Evolutionary conservation across 805 yeast species (phyloP).

Genomic region (Candida insectorum): DNA sequence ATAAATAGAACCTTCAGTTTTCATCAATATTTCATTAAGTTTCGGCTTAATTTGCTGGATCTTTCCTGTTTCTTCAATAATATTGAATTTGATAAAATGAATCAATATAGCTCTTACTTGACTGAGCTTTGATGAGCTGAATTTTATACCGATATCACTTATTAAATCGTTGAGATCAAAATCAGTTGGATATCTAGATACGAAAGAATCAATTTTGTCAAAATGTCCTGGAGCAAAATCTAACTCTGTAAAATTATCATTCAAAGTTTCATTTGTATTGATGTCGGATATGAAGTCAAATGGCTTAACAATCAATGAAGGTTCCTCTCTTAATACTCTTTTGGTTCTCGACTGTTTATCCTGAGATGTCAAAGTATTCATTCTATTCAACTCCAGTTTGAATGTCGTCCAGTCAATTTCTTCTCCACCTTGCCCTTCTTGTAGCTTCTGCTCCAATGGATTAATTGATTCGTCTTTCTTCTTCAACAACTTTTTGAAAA

Average conservation of each 20-base stretch:
- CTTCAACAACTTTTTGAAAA: conserved; percentile 41
- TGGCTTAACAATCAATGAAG: conserved; percentile 38
- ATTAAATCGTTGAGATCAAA: conserved; percentile 40
- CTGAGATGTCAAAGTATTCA: conserved; percentile 61
- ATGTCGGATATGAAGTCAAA: conserved; percentile 40
- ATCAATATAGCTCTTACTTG: conserved; percentile 58
- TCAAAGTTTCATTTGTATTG: conserved; percentile 35
- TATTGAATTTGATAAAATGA: conserved; percentile 65
- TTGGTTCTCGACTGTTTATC: conserved; percentile 72
- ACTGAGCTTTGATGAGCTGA: conserved; percentile 40
- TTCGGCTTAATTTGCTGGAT: conserved; percentile 39
- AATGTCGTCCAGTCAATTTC: conserved; percentile 38
- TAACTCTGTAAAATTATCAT: conserved; percentile 13
- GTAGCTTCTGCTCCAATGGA: conserved; percentile 32
- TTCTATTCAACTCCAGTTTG: conserved; percentile 64
- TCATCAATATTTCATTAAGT: conserved; percentile 39
- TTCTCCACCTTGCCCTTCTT: conserved; percentile 17
- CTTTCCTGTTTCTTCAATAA: conserved; percentile 34
- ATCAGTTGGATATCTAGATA: conserved; percentile 22
- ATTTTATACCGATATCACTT: conserved; percentile 39
- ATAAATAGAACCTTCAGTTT: conserved; percentile 57
- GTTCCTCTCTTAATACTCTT: conserved; percentile 44
- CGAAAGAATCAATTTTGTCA: conserved; percentile 30
- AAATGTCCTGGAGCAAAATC: conserved; percentile 15
- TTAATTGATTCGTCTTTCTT: conserved; percentile 23